Base-by-base conservation (phyloP, 2,329 filamentous ascomycete species). In the Penicillium occitanis region DNA sequence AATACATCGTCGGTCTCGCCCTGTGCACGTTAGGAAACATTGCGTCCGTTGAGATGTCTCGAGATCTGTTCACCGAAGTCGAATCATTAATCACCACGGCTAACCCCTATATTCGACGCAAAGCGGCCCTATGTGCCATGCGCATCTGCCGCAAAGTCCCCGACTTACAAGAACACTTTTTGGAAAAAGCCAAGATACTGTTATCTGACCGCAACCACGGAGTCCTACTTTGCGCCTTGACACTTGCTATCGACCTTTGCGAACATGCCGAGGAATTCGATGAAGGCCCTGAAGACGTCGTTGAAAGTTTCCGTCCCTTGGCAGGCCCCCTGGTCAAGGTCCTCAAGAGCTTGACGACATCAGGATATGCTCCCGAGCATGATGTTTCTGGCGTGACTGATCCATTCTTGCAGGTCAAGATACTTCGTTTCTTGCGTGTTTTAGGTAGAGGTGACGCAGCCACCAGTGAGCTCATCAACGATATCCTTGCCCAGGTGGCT, bases 101-200 rank as follows among this genome's bases (percentile, higher is more conserved):
- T 63, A 99, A 99, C 78, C 95, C 95, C n/a, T 99, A 99, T 77
- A 97, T 99, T 76, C 88, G 95, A 72, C 88, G 95, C 72, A 99
- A 99, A 83, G 95, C 95, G 19, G 95, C 95, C 3, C 86, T 99
- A n/a, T 99, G 95, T 80, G 95, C 95, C 61, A 99, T 99, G 95
- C 88, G 93, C 71, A 97, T 99, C 84, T 97, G 93, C 81, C 90
- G 93, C 73, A 99, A 99, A 80, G 95, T 99, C 11, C 95, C 96
- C 5, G 95, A 99, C 77, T 82, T 99, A 63, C 92, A 97, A 79
- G 96, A 99, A 78, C 93, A 99, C 80, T 99, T 99, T 75, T 77
- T 97, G 66, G 95, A 99, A 68, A 98, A 98, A 78, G 91, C 94
- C 17, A 91, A 95, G 68, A 85, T 92, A 33, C 84, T 99, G 10